A percentile compares a stretch with the other conserved stretches of the same genome.
Conservation (phyloP, 345 rosid genomes). For the Bruguiera sexangula region DNA sequence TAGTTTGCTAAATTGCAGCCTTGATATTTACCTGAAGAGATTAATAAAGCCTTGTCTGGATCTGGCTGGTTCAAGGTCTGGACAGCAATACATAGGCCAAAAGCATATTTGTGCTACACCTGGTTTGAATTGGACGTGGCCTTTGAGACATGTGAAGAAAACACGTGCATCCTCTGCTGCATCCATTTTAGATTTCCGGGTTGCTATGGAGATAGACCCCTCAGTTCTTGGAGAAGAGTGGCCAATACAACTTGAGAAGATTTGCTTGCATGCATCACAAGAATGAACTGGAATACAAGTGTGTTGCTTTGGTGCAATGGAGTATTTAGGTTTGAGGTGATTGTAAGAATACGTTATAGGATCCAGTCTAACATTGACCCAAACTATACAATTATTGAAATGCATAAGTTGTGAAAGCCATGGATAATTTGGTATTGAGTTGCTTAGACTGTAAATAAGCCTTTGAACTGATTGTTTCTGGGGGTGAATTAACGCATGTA, state of each 20-base stretch:
- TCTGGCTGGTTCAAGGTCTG: conserved; percentile 18
- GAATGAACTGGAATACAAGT: conserved; percentile 18
- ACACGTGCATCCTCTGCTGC: conserved; percentile 11
- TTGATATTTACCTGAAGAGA: conserved; percentile 21
- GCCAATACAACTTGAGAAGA: conserved; percentile 22
- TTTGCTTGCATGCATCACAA: conserved; percentile 29
- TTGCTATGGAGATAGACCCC: conserved; percentile 25
- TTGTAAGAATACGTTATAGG: conserved; percentile 10
- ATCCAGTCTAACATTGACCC: conserved; percentile 21
- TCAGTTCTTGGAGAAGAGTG: conserved; percentile 23
- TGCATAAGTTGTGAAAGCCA: conserved; percentile 28
- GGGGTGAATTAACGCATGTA: conserved; percentile 14
- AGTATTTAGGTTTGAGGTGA: neutral
- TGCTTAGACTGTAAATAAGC: conserved; percentile 36
- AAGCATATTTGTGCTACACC: conserved; percentile 8
- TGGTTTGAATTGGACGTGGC: conserved; percentile 19
- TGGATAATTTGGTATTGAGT: conserved; percentile 20
- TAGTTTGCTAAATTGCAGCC: conserved; percentile 16
- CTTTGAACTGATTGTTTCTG: conserved; percentile 19
- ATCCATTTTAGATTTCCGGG: conserved; percentile 23
- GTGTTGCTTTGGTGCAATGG: neutral
- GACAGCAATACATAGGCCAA: conserved; percentile 12
- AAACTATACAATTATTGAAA: conserved; percentile 15
- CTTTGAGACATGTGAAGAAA: conserved; percentile 16
- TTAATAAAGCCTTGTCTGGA: conserved; percentile 23